Percentiles rank a stretch among this genome's conserved stretches.
Evolutionary conservation across 495 filamentous ascomycete species (phyloP).

Genomic region (Podospora australis): DNA sequence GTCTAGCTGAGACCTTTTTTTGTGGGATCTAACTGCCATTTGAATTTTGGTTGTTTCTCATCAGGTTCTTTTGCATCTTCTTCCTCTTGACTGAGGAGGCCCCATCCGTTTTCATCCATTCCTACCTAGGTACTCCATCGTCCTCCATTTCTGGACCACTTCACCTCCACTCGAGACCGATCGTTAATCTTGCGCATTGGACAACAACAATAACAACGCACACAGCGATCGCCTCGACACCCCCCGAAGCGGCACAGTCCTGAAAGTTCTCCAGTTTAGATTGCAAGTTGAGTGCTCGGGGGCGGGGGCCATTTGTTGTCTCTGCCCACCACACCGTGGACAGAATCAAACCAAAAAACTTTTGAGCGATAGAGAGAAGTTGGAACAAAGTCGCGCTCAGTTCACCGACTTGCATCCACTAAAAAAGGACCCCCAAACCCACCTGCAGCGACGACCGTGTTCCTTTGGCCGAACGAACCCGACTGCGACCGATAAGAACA

Average conservation of each 20-base stretch:
- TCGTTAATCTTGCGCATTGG: not conserved
- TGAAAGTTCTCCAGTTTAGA: too few relatives aligned
- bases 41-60: too few relatives aligned
- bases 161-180: not conserved
- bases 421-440: not conserved
- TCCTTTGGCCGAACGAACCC: not conserved
- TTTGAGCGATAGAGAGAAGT: not conserved
- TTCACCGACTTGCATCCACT: not conserved
- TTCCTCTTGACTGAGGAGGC: too few relatives aligned
- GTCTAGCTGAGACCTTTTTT: not conserved
- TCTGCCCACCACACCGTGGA: not conserved
- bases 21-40: not conserved
- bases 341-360: not conserved
- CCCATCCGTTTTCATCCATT: too few relatives aligned
- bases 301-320: constrained; percentile 3
- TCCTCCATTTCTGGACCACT: not conserved
- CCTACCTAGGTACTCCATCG: too few relatives aligned
- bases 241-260: not conserved
- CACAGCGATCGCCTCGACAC: too few relatives aligned
- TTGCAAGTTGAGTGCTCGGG: not conserved
- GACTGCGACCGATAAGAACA: not conserved
- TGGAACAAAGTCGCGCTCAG: constrained; percentile 1
- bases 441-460: not conserved
- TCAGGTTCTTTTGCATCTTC: too few relatives aligned
- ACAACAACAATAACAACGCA: too few relatives aligned